Conservation (phyloP, 768 basidiomycete genomes). For the Mycena filopes region DNA sequence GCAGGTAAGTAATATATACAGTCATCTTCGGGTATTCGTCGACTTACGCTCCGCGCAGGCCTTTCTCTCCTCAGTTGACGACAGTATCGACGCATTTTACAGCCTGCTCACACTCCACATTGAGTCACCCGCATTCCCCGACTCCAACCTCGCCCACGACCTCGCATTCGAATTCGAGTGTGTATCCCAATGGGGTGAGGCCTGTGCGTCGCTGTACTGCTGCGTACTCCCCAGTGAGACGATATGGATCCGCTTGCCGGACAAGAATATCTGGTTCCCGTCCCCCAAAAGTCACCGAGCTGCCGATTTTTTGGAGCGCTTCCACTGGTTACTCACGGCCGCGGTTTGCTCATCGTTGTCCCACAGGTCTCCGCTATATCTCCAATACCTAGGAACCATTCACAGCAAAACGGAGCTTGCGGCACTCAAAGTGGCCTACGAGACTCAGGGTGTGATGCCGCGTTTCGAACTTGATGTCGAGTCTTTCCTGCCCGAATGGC, state of each 20-base stretch:
- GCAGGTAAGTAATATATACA: neutral
- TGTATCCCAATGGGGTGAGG: conserved; percentile 6
- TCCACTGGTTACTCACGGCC: no score
- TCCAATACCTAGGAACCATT: no score
- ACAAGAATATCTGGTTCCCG: conserved; percentile 3
- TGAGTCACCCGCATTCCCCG: neutral
- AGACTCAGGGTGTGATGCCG: no score
- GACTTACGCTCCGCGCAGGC: neutral
- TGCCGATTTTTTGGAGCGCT: no score
- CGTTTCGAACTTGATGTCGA: no score
- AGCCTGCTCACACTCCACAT: neutral
- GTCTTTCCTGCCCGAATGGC: no score
- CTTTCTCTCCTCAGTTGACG: neutral
- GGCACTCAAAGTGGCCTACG: no score
- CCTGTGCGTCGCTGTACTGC: neutral
- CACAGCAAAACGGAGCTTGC: no score
- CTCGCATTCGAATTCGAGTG: neutral
- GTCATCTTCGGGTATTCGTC: no score
- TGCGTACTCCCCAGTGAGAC: conserved; percentile 11
- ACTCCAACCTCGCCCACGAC: neutral
- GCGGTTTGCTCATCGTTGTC: no score
- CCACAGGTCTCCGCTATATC: no score
- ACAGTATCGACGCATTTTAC: neutral
- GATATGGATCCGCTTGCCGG: neutral
- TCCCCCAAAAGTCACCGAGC: no score